Percentiles rank a stretch among this genome's conserved stretches.
These are phyloP conservation scores for Aspergillus bertholletiae DNA, from an alignment of 495 filamentous ascomycete genomes.

Conservation along the genomic window DNA sequence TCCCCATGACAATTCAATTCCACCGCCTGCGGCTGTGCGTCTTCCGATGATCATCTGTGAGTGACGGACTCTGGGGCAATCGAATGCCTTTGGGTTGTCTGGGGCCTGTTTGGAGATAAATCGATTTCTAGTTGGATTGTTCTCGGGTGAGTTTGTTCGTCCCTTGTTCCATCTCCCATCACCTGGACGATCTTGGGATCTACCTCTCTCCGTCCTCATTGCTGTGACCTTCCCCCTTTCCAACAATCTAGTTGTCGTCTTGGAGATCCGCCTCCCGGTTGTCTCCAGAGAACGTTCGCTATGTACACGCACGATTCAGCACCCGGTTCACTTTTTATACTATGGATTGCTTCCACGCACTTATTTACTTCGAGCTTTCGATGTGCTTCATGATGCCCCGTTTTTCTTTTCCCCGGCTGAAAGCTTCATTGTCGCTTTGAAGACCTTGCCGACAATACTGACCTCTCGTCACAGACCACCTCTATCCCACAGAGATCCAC, in stretches of 20 bases:
- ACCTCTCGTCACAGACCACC: conserved; percentile 14
- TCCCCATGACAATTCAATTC: not conserved
- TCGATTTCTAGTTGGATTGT: not conserved
- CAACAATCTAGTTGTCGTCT: not conserved
- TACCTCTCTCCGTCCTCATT: not conserved
- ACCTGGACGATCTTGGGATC: not conserved
- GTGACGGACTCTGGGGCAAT: conserved; percentile 2
- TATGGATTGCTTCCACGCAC: conserved; percentile 44
- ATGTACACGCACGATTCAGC: conserved; percentile 41
- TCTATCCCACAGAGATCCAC: conserved; percentile 8
- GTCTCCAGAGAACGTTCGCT: conserved; percentile 14
- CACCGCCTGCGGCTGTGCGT: conserved; percentile 8
- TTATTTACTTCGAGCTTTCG: conserved; percentile 10
- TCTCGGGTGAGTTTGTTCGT: not conserved
- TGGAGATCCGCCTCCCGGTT: conserved; percentile 4
- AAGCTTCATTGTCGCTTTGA: not conserved
- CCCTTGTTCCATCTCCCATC: not conserved
- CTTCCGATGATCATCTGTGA: conserved; percentile 7
- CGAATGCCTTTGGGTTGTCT: not conserved
- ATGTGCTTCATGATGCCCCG: not conserved
- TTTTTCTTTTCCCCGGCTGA: conserved; percentile 2
- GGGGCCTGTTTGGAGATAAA: not conserved
- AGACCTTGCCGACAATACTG: conserved; percentile 13
- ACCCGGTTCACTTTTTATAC: conserved; percentile 19
- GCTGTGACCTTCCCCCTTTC: not conserved